Conservation (phyloP, 345 rosid species). For the Syzygium aqueum region DNA sequence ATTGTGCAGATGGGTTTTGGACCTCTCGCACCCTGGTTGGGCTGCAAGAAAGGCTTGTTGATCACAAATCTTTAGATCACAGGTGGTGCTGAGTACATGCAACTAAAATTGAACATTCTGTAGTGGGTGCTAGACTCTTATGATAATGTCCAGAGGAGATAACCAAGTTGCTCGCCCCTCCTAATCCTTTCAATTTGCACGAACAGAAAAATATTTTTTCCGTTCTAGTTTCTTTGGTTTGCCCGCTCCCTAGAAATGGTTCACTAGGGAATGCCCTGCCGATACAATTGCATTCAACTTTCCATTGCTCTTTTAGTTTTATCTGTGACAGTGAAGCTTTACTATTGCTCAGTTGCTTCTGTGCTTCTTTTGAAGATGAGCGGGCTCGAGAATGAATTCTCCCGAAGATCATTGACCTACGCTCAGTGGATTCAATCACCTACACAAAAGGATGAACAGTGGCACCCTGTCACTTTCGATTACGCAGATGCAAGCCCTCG, state of each 20-base stretch:
- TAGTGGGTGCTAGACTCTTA: neutral
- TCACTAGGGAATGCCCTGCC: neutral
- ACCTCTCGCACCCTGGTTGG: neutral
- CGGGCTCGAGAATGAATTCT: constrained; percentile 8
- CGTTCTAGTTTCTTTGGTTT: neutral
- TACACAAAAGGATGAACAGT: neutral
- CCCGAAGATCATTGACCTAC: constrained; percentile 10
- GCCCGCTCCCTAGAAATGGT: neutral
- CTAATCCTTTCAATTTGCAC: neutral
- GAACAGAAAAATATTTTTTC: neutral
- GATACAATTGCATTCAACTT: neutral
- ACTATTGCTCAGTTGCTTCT: neutral
- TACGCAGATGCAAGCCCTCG: neutral
- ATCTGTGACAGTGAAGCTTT: neutral
- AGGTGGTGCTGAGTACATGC: neutral
- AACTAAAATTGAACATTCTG: neutral
- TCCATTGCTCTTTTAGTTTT: neutral
- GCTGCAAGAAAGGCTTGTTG: neutral
- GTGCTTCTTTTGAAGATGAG: neutral
- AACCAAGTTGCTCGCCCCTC: neutral
- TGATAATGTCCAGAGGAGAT: neutral
- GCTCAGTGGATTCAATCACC: constrained; percentile 2
- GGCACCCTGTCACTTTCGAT: constrained; percentile 14
- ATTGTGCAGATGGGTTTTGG: neutral
- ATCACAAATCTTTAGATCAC: neutral